phyloP scores from a whole-genome alignment of 2,329 filamentous ascomycete species.

The Coleophoma crateriformis region DNA sequence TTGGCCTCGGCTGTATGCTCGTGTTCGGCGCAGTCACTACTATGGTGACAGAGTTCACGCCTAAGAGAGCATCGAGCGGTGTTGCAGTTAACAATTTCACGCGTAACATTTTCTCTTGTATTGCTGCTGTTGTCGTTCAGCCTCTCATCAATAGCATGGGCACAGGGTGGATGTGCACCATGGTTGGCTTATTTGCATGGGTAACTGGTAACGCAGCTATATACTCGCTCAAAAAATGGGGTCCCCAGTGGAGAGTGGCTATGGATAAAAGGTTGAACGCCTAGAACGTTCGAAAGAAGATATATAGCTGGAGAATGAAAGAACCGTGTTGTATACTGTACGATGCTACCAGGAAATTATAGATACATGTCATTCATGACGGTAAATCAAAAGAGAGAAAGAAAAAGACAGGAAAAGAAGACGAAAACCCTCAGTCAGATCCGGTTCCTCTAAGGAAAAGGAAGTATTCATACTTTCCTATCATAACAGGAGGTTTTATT shows the following conservation, averaged over 20 bases:
- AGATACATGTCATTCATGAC: too few species aligned
- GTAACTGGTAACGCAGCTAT: conserved; percentile 53
- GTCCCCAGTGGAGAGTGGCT: conserved; percentile 54
- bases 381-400: too few species aligned
- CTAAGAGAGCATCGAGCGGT: conserved; percentile 61
- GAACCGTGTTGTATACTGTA: too few species aligned
- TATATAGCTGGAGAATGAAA: too few species aligned
- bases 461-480: too few species aligned
- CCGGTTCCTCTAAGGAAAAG: too few species aligned
- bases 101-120: conserved; percentile 70
- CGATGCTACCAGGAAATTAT: too few species aligned
- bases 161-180: conserved; percentile 72
- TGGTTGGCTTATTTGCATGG: conserved; percentile 48
- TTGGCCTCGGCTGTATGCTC: conserved; percentile 74
- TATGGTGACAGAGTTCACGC: conserved; percentile 82
- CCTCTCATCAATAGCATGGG: conserved; percentile 68
- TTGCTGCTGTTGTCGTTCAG: conserved; percentile 64
- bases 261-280: conserved; percentile 44
- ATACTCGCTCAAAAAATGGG: conserved; percentile 54
- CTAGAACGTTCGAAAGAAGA: neutral
- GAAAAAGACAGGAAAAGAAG: too few species aligned
- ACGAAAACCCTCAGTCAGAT: too few species aligned
- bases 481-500: too few species aligned
- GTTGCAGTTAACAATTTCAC: conserved; percentile 80
- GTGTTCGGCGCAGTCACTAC: conserved; percentile 48